Evolutionary conservation across 306 rosid genomes (phyloP).

Genomic region (Luffa acutangula): DNA sequence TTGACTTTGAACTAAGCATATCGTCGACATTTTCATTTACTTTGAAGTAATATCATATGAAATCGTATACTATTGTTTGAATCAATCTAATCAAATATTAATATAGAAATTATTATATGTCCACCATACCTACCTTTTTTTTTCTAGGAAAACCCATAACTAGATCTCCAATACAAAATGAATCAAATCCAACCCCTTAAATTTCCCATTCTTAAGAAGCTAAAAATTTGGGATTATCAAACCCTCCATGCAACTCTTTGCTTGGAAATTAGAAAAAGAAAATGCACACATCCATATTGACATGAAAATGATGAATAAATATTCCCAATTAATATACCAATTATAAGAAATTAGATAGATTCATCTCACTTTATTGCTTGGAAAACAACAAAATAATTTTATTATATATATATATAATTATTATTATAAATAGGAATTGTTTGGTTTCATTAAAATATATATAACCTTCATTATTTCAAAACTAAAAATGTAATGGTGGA

Average conservation of each 20-base stretch:
- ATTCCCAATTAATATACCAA: not conserved
- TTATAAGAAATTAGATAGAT: not conserved
- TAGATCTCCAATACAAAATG: not conserved
- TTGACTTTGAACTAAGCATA: not conserved
- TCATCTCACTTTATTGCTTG: not conserved
- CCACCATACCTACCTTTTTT: not conserved
- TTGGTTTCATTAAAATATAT: not conserved
- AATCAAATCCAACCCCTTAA: not conserved
- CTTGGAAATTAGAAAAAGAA: not conserved
- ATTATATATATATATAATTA: too few relatives aligned
- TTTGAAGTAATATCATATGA: too few relatives aligned
- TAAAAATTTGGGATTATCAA: not conserved
- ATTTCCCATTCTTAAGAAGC: not conserved
- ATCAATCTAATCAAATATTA: too few relatives aligned
- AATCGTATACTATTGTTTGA: too few relatives aligned
- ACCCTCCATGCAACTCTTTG: not conserved
- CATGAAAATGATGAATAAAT: not conserved
- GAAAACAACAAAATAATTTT: not conserved
- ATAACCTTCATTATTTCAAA: not conserved
- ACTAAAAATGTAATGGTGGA: not conserved
- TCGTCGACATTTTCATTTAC: too few relatives aligned
- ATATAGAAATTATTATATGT: too few relatives aligned
- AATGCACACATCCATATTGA: not conserved
- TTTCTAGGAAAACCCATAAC: not conserved
- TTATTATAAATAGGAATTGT: not conserved